A percentile compares a stretch with the other conserved stretches of the same genome.
Evolutionary conservation across 495 filamentous ascomycete species (phyloP).

Genomic region (Pyrenopolyporus hunteri): DNA sequence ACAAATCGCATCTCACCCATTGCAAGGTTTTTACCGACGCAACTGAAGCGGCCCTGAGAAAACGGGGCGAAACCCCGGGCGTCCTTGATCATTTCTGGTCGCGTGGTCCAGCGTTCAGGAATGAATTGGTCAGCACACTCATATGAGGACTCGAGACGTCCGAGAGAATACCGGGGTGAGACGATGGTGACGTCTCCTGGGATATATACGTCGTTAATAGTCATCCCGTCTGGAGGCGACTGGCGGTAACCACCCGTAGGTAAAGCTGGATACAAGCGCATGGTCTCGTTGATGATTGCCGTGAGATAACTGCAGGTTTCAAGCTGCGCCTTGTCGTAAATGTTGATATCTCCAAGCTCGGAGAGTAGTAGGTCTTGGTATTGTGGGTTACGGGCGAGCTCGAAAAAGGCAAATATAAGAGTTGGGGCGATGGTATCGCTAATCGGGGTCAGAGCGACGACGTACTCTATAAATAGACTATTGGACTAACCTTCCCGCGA

Average conservation of each 20-base stretch:
- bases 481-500: slow-evolving; percentile 51
- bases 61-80: slow-evolving; percentile 59
- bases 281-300: slow-evolving; percentile 59
- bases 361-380: slow-evolving; percentile 42
- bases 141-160: slow-evolving; percentile 49
- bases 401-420: slow-evolving; percentile 50
- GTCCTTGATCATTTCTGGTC: slow-evolving; percentile 51
- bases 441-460: slow-evolving; percentile 25
- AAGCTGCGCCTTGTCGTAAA: slow-evolving; percentile 26
- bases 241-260: slow-evolving; percentile 45
- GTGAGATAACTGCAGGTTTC: slow-evolving; percentile 43
- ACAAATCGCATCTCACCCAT: slow-evolving; percentile 57
- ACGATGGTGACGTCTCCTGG: slow-evolving; percentile 49
- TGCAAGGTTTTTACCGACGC: slow-evolving; percentile 60
- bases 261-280: slow-evolving; percentile 56
- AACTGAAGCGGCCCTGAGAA: slow-evolving; percentile 51
- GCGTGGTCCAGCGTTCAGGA: slow-evolving; percentile 59
- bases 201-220: slow-evolving; percentile 50
- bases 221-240: slow-evolving; percentile 52
- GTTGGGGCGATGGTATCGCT: slow-evolving; percentile 49
- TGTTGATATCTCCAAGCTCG: slow-evolving; percentile 38
- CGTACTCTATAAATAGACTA: not conserved
- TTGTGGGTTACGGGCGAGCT: slow-evolving; percentile 45
- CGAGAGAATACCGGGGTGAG: slow-evolving; percentile 41
- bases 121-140: slow-evolving; percentile 51